These are phyloP conservation scores for Lentinus tigrinus DNA, from an alignment of 768 basidiomycete species.

Conservation along the genomic window DNA sequence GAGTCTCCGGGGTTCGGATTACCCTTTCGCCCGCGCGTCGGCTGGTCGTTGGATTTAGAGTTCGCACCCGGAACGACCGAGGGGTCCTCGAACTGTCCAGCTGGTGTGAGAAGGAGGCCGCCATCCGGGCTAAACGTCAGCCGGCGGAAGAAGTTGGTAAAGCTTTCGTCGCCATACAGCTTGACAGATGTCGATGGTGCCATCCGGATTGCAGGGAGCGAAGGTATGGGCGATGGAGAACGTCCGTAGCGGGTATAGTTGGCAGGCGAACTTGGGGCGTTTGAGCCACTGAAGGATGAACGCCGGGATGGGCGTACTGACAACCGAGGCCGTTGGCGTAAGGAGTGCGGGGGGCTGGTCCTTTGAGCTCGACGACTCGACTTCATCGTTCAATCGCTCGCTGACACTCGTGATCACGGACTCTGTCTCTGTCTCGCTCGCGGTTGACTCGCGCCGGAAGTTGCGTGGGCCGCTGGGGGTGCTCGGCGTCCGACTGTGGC, in stretches of 20 bases:
- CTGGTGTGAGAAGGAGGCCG: conserved; percentile 88
- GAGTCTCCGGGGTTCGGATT: conserved; percentile 42
- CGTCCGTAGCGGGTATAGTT: conserved; percentile 66
- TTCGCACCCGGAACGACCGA: conserved; percentile 48
- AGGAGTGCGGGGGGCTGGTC: conserved; percentile 40
- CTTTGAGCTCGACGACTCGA: conserved; percentile 30
- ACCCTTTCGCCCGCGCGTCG: conserved; percentile 58
- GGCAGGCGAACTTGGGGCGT: conserved; percentile 72
- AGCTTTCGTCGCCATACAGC: conserved; percentile 94
- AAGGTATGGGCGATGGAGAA: conserved; percentile 88
- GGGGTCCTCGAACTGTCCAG: conserved; percentile 96
- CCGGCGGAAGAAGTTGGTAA: conserved; percentile 93
- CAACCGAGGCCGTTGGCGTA: conserved; percentile 68
- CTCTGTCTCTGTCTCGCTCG: conserved; percentile 81
- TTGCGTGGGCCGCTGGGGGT: conserved; percentile 54
- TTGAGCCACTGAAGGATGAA: conserved; percentile 75
- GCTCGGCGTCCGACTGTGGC: conserved; percentile 73
- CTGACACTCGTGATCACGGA: conserved; percentile 49
- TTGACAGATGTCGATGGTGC: conserved; percentile 62
- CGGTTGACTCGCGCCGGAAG: conserved; percentile 68
- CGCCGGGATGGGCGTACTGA: conserved; percentile 66
- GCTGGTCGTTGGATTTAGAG: conserved; percentile 26
- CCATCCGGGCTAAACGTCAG: conserved; percentile 96
- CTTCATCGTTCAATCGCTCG: conserved; percentile 55
- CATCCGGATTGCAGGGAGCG: conserved; percentile 88